Conservation (phyloP, 2,329 filamentous ascomycete genomes). For the Neofusicoccum kwambonambiense region DNA sequence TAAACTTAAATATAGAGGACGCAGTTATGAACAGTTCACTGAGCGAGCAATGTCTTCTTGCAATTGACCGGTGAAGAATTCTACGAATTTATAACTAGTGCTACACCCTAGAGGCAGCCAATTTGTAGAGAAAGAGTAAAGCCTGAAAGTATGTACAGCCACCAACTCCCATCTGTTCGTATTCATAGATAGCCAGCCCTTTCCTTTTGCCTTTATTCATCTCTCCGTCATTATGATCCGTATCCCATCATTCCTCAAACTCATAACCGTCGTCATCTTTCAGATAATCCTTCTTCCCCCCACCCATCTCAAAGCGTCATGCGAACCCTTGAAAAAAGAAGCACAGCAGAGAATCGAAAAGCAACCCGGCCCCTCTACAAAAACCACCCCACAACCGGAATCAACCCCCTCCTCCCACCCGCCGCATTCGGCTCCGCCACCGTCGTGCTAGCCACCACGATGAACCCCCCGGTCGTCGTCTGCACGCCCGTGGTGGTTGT, state of each 20-base stretch:
- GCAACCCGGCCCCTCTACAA: not conserved
- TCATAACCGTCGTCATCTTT: conserved; percentile 3
- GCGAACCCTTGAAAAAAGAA: not conserved
- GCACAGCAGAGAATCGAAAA: not conserved
- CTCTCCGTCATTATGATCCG: not conserved
- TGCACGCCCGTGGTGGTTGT: conserved; percentile 4
- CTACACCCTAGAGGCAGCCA: conserved; percentile 6
- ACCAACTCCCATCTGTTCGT: not conserved
- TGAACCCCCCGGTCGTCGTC: not conserved
- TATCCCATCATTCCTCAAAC: not conserved
- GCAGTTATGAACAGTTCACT: not conserved
- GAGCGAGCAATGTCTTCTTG: not conserved
- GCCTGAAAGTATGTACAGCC: conserved; percentile 4
- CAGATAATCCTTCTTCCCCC: not conserved
- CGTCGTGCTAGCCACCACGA: conserved; percentile 16
- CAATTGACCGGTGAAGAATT: not conserved
- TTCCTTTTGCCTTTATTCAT: not conserved
- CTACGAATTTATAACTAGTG: not conserved
- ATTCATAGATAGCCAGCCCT: not conserved
- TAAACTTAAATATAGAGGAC: not conserved
- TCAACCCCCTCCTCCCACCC: conserved; percentile 6
- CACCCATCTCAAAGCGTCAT: too few relatives aligned
- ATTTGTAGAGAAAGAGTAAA: not conserved
- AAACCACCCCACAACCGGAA: conserved; percentile 10
- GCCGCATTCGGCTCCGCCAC: conserved; percentile 18